These are phyloP conservation scores for Dillenia turbinata DNA, from an alignment of 164 flowering plant genomes.

Conservation along the genomic window DNA sequence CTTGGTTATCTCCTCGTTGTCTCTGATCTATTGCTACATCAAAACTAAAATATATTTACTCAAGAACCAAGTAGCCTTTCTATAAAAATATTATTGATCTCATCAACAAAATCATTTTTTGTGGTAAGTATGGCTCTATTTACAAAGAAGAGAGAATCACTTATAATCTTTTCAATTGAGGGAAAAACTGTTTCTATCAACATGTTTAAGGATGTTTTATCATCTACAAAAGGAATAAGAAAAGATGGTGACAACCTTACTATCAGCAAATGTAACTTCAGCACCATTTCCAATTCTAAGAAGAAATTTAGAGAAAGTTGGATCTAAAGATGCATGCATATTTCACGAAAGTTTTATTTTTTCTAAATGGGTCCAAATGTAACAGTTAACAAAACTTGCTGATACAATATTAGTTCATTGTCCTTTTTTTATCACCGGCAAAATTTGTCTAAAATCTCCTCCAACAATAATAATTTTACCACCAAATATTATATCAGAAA, in stretches of 20 bases:
- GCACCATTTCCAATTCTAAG: constrained; percentile 5
- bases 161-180: not conserved
- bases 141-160: not conserved
- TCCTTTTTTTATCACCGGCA: constrained; percentile 1
- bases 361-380: not conserved
- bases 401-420: not conserved
- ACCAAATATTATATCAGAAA: not conserved
- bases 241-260: constrained; percentile 5
- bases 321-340: constrained; percentile 7
- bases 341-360: not conserved
- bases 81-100: too few species aligned
- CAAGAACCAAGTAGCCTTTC: too few species aligned
- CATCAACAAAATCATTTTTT: not conserved
- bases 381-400: constrained; percentile 2
- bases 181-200: not conserved
- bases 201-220: not conserved
- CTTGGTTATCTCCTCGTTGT: not conserved
- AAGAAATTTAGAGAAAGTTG: constrained; percentile 3
- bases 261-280: not conserved
- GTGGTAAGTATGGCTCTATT: not conserved
- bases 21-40: not conserved
- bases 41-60: too few species aligned
- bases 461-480: constrained; percentile 7
- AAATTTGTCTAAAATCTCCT: constrained; percentile 9
- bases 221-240: constrained; percentile 2